Conservation (phyloP, 1,284 basidiomycete species). For the Tilletia indica region DNA sequence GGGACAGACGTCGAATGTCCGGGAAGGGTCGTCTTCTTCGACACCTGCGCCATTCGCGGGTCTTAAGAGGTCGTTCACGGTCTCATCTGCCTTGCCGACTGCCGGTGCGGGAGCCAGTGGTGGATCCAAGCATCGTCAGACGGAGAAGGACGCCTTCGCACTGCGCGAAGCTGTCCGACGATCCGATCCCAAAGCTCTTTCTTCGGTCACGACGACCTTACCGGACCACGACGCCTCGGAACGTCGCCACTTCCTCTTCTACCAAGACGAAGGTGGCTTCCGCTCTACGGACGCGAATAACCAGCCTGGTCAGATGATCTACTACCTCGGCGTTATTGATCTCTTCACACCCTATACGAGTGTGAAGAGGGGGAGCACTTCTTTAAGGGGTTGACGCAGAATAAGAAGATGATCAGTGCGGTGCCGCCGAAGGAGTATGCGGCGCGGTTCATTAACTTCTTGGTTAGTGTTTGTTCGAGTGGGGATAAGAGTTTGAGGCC, state of each 20-base stretch:
- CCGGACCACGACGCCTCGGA: conserved; percentile 70
- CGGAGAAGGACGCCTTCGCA: conserved; percentile 64
- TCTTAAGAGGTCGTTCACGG: conserved; percentile 2
- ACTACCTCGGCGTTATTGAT: conserved; percentile 66
- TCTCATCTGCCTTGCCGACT: background rate
- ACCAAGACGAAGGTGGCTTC: conserved; percentile 92
- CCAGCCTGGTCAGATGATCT: conserved; percentile 72
- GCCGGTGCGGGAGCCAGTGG: background rate
- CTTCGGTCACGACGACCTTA: conserved; percentile 64
- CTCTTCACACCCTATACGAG: conserved; percentile 73
- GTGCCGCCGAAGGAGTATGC: conserved; percentile 51
- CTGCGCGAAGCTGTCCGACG: conserved; percentile 67
- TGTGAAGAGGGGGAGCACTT: conserved; percentile 82
- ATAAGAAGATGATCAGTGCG: conserved; percentile 44
- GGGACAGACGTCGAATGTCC: background rate
- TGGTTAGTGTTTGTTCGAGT: conserved; percentile 21
- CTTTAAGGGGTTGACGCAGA: conserved; percentile 77
- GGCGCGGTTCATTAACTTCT: conserved; percentile 46
- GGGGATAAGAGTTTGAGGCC: conserved; percentile 18
- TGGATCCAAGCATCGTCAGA: conserved; percentile 25
- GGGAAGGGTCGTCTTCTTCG: no score
- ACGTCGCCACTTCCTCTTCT: conserved; percentile 83
- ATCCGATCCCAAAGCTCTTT: conserved; percentile 75
- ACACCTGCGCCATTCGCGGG: background rate
- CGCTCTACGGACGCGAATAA: conserved; percentile 84